These are phyloP conservation scores for Mariannaea sp. DNA, from an alignment of 2,329 filamentous ascomycete genomes.

Conservation along the genomic window DNA sequence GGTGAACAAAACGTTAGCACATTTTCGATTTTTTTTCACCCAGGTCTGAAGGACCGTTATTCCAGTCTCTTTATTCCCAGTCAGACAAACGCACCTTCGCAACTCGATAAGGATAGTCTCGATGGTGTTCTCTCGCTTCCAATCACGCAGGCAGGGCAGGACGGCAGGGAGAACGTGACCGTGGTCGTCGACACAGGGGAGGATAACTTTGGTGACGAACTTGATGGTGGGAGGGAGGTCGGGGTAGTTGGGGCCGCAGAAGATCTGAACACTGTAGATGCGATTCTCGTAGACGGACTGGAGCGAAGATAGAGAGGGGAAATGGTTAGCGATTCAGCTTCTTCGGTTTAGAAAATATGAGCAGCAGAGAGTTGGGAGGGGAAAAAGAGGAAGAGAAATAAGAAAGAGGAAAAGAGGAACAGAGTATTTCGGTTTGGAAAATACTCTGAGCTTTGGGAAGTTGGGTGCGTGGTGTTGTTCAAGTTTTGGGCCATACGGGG, in stretches of 20 bases:
- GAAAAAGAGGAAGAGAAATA: not conserved
- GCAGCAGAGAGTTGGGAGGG: not conserved
- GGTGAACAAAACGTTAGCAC: not conserved
- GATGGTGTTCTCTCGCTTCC: slow-evolving; percentile 94
- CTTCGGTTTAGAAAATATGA: not conserved
- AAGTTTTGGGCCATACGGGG: not conserved
- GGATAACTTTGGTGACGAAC: slow-evolving; percentile 92
- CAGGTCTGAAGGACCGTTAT: no score
- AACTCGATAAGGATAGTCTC: slow-evolving; percentile 90
- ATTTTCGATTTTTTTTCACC: not conserved
- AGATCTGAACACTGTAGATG: slow-evolving; percentile 97
- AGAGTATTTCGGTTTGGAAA: not conserved
- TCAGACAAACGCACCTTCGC: slow-evolving; percentile 61
- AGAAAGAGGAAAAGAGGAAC: not conserved
- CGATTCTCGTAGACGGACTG: slow-evolving; percentile 97
- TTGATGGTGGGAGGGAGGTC: slow-evolving; percentile 87
- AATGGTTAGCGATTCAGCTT: slow-evolving; percentile 17
- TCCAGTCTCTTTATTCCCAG: not conserved
- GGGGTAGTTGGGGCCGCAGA: slow-evolving; percentile 89
- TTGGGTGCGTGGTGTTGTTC: not conserved
- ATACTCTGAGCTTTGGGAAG: not conserved
- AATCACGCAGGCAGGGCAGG: slow-evolving; percentile 83
- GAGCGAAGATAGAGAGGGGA: slow-evolving; percentile 10
- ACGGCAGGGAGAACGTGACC: slow-evolving; percentile 85
- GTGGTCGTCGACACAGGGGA: slow-evolving; percentile 89